phyloP scores from a whole-genome alignment of 495 filamentous ascomycete genomes.

The Penicillium simplicissimum region DNA sequence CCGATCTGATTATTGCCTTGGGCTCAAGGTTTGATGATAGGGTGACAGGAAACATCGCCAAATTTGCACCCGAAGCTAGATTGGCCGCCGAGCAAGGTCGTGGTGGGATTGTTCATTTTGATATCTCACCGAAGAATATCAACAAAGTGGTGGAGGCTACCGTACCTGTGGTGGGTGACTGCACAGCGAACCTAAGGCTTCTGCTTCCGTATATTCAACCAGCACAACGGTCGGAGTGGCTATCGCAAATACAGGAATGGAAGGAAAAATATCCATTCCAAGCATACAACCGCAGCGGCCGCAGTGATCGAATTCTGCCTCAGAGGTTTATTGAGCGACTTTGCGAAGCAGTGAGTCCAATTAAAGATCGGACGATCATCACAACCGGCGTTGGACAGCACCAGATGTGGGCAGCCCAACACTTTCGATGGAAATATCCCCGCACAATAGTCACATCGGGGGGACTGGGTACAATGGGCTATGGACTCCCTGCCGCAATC shows the following conservation, averaged over 20 bases:
- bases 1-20: constrained; percentile 62
- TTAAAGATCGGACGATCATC: constrained; percentile 81
- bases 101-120: constrained; percentile 66
- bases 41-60: constrained; percentile 53
- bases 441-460: constrained; percentile 90
- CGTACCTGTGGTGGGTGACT: constrained; percentile 61
- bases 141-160: constrained; percentile 64
- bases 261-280: constrained; percentile 77
- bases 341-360: constrained; percentile 67
- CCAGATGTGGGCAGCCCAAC: constrained; percentile 97
- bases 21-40: constrained; percentile 65
- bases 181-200: constrained; percentile 64
- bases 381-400: constrained; percentile 92
- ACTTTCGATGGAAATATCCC: constrained; percentile 86
- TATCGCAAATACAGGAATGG: constrained; percentile 83
- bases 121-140: constrained; percentile 65
- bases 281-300: constrained; percentile 23
- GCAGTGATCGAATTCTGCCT: constrained; percentile 74
- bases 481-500: constrained; percentile 87
- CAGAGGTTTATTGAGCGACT: constrained; percentile 84
- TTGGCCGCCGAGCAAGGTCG: constrained; percentile 54
- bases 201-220: constrained; percentile 69
- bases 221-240: constrained; percentile 80
- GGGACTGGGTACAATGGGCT: constrained; percentile 95
- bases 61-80: constrained; percentile 60